Conservation (phyloP, 768 basidiomycete species). For the Paxillus ammoniavirescens region DNA sequence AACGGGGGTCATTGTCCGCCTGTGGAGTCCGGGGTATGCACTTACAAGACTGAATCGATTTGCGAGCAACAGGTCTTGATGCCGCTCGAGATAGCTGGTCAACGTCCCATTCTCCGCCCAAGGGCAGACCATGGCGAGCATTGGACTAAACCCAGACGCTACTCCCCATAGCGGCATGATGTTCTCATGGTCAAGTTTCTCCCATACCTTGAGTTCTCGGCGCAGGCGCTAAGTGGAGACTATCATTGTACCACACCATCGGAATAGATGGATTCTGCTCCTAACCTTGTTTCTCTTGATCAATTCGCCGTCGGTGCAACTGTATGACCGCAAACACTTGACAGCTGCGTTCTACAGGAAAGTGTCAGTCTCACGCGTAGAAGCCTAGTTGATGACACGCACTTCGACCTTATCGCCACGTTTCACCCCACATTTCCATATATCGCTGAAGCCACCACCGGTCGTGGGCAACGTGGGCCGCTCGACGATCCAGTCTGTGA, state of each 20-base stretch:
- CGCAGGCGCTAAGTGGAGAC: constrained; percentile 12
- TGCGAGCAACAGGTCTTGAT: constrained; percentile 1
- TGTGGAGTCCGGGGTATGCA: background rate
- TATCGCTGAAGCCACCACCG: constrained; percentile 3
- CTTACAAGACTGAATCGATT: constrained; percentile 20
- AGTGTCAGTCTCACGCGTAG: background rate
- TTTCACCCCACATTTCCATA: constrained; percentile 1
- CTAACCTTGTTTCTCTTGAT: background rate
- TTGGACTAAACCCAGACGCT: constrained; percentile 21
- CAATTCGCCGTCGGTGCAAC: background rate
- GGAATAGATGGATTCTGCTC: background rate
- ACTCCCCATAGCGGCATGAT: constrained; percentile 19
- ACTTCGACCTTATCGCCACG: background rate
- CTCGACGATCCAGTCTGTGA: background rate
- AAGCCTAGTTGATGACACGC: background rate
- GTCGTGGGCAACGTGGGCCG: background rate
- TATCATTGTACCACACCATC: background rate
- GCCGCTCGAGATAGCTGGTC: constrained; percentile 11
- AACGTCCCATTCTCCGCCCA: constrained; percentile 21
- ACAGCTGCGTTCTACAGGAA: background rate
- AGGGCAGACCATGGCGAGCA: constrained; percentile 22
- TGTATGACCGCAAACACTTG: background rate
- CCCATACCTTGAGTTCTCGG: constrained; percentile 23
- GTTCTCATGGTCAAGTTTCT: constrained; percentile 16
- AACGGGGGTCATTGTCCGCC: background rate